Base-by-base conservation (phyloP, 352 stramenopile species). In the Phytophthora aleatoria region DNA sequence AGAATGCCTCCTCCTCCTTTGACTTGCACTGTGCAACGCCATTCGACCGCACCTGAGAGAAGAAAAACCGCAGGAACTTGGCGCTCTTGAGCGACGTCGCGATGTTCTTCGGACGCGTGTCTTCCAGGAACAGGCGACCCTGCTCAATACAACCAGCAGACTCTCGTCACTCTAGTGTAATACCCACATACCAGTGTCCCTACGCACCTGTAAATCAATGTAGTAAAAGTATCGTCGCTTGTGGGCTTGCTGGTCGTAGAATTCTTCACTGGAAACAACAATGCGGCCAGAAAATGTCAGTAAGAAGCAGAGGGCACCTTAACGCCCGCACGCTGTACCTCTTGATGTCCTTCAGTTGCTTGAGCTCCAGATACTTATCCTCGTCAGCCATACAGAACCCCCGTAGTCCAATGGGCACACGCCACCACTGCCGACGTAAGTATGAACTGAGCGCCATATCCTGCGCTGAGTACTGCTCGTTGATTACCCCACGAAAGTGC, bases 31-130 rank as follows among this genome's bases (percentile, higher is more conserved):
- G 45, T 4, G 30, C 52, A 2, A 67, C 28, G 0, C 15, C 51
- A 55, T 92, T 90, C 2, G 57, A 66, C 33, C 71, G 81, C 15
- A 93, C 39, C 15, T 91, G 81, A 8, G 74, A 83, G 63, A 92
- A 94, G 72, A 94, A 94, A 57, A 94, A 94, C 8, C 72, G 70
- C 61, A 94, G 64, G 50, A 94, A 94, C 61, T 92, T 92, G 73
- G 76, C 68, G 50, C 83, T 92, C 45, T 94, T 94, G 13, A 94
- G 67, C 6, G 81, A 92, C 51, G 86, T 94, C 36, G 86, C 86
- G 15, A 94, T 92, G 75, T 92, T 94, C 64, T 94, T 94, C 9
- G 86, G 86, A 10, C 78, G 74, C 7, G 82, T 92, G 71, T 94
- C 76, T 71, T 94, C 86, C 11, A 92, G 54, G 45, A 92, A 92